Percentiles rank a stretch among this genome's conserved stretches.
phyloP scores from a whole-genome alignment of 2,329 filamentous ascomycete species.

The Botrytis fragariae region DNA sequence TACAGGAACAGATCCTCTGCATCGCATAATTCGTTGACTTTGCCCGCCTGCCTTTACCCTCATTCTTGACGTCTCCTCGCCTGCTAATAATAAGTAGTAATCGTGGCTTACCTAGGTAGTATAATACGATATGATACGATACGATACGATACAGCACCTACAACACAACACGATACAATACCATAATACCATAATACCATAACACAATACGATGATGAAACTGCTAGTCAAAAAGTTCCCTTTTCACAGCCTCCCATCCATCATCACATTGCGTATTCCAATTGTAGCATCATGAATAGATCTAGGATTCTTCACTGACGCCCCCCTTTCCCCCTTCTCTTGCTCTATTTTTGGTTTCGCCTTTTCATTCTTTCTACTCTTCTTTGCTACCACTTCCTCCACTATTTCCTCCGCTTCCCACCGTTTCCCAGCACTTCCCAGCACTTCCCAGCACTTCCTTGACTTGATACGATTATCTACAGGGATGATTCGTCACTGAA shows the following conservation, averaged over 20 bases:
- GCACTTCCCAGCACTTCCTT: too few species aligned
- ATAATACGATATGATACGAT: too few species aligned
- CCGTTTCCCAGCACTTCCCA: too few species aligned
- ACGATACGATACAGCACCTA: background rate
- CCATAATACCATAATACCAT: background rate
- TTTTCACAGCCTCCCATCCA: slow-evolving; percentile 2
- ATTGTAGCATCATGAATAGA: background rate
- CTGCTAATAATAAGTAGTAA: background rate
- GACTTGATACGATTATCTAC: background rate
- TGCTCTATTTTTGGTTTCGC: slow-evolving; percentile 2
- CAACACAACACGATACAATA: background rate
- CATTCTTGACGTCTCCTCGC: background rate
- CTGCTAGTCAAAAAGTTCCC: background rate
- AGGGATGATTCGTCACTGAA: slow-evolving; percentile 3
- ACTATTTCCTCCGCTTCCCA: background rate
- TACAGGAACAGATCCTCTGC: background rate
- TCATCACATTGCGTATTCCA: background rate
- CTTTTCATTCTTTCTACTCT: background rate
- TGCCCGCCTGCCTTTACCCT: background rate
- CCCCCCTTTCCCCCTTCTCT: background rate
- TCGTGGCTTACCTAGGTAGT: background rate
- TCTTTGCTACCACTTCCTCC: background rate
- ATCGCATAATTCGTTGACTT: background rate
- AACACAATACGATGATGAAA: background rate
- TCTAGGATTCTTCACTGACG: background rate